Percentiles rank a stretch among this genome's conserved stretches.
Conservation (phyloP, 495 filamentous ascomycete species). For the Penicillium canescens region DNA sequence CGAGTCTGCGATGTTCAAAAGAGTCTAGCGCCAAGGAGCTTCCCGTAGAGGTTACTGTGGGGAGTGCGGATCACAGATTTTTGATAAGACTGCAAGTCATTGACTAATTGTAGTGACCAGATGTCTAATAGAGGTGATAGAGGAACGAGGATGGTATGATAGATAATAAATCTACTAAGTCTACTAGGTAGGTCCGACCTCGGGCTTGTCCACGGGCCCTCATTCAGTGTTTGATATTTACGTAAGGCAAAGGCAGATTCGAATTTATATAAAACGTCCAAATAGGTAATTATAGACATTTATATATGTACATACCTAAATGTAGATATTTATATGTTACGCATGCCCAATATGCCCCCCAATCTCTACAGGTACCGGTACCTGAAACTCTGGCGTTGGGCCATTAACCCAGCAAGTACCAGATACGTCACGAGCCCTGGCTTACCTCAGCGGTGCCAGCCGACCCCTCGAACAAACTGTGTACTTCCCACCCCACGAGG, state of each 20-base stretch:
- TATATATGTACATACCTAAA: too few relatives aligned
- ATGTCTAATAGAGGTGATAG: neutral
- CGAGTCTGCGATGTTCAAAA: conserved; percentile 3
- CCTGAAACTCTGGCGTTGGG: neutral
- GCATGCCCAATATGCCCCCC: too few relatives aligned
- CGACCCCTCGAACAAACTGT: conserved; percentile 23
- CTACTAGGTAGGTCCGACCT: too few relatives aligned
- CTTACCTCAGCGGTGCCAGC: conserved; percentile 29
- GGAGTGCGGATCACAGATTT: conserved; percentile 8
- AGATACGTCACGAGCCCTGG: conserved; percentile 18
- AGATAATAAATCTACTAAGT: too few relatives aligned
- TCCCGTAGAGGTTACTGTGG: neutral
- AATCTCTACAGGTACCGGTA: conserved; percentile 1
- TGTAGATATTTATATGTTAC: too few relatives aligned
- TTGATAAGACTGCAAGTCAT: conserved; percentile 3
- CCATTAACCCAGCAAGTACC: conserved; percentile 1
- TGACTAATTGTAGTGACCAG: conserved; percentile 5
- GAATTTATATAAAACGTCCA: too few relatives aligned
- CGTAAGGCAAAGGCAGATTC: too few relatives aligned
- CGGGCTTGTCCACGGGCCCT: too few relatives aligned
- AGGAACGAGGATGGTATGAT: too few relatives aligned
- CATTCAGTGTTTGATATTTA: too few relatives aligned
- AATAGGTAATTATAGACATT: too few relatives aligned
- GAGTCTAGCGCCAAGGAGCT: conserved; percentile 9
- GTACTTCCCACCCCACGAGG: conserved; percentile 38